Conservation (phyloP, 805 yeast genomes). For the Saccharomyces paradoxus region DNA sequence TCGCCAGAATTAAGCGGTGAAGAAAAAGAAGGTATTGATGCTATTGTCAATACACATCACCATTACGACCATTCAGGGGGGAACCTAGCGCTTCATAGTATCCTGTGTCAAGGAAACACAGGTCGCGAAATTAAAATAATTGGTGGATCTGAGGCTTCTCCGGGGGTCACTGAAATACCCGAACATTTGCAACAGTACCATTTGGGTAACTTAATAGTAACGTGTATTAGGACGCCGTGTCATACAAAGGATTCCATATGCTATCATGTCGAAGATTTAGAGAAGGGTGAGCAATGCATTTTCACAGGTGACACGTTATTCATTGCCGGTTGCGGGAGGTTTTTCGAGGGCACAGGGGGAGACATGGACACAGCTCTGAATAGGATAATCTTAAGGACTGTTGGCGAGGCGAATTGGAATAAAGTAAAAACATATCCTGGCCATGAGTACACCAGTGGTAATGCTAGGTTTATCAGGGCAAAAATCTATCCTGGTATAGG, state of each 20-base stretch:
- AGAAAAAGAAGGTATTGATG: slow-evolving; percentile 43
- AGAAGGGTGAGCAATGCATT: slow-evolving; percentile 61
- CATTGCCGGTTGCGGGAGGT: slow-evolving; percentile 92
- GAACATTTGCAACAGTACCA: slow-evolving; percentile 52
- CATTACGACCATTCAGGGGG: slow-evolving; percentile 95
- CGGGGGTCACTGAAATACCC: slow-evolving; percentile 64
- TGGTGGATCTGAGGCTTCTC: slow-evolving; percentile 52
- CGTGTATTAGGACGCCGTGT: slow-evolving; percentile 92
- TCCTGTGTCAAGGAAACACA: slow-evolving; percentile 24
- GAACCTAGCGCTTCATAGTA: slow-evolving; percentile 36
- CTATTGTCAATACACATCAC: slow-evolving; percentile 92
- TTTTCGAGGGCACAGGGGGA: slow-evolving; percentile 81
- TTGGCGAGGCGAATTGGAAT: slow-evolving; percentile 28
- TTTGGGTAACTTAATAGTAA: slow-evolving; percentile 44
- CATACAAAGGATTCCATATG: slow-evolving; percentile 96
- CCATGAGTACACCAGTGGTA: slow-evolving; percentile 86
- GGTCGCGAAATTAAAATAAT: slow-evolving; percentile 51
- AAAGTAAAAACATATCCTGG: slow-evolving; percentile 78
- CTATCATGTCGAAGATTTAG: slow-evolving; percentile 58
- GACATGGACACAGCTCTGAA: slow-evolving; percentile 74
- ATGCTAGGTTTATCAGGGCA: slow-evolving; percentile 67
- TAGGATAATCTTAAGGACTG: slow-evolving; percentile 53
- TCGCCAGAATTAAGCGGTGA: slow-evolving; percentile 37
- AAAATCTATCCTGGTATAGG: slow-evolving; percentile 40
- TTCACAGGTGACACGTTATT: slow-evolving; percentile 95